phyloP scores from a whole-genome alignment of 108 stramenopile genomes.

The Cyclostephanos tholiformis region DNA sequence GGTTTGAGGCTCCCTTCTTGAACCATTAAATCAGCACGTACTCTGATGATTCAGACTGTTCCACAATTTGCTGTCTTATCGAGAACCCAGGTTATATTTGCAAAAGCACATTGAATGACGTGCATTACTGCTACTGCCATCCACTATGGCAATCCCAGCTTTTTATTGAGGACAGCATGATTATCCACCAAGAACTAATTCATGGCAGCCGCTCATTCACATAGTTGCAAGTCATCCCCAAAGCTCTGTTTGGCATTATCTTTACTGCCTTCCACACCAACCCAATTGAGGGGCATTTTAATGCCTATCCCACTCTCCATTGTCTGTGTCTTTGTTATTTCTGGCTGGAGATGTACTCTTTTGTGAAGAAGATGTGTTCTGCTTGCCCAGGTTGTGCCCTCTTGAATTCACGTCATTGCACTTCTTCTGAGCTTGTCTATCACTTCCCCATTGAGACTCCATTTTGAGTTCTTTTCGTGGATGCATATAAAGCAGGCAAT shows the following conservation, averaged over 20 bases:
- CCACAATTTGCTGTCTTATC: not conserved
- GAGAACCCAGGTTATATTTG: not conserved
- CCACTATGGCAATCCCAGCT: not conserved
- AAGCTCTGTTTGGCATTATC: slow-evolving; percentile 12
- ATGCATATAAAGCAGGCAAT: not conserved
- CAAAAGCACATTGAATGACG: not conserved
- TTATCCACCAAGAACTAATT: slow-evolving; percentile 5
- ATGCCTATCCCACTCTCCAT: slow-evolving; percentile 4
- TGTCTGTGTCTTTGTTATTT: slow-evolving; percentile 12
- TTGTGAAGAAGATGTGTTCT: not conserved
- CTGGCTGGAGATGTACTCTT: slow-evolving; percentile 25
- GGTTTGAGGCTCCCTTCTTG: not conserved
- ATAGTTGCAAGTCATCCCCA: too few relatives aligned
- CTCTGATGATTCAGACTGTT: not conserved
- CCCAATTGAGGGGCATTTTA: slow-evolving; percentile 22
- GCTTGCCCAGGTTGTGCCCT: slow-evolving; percentile 3
- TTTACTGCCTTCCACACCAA: slow-evolving; percentile 24
- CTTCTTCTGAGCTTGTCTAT: not conserved
- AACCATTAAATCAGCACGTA: not conserved
- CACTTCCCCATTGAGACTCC: slow-evolving; percentile 2
- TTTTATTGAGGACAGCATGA: slow-evolving; percentile 5
- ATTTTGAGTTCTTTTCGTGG: not conserved
- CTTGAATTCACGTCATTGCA: not conserved
- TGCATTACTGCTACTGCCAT: not conserved
- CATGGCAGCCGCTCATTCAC: not conserved